These are phyloP conservation scores for Elsinoe arachidis DNA, from an alignment of 2,329 filamentous ascomycete species.

Conservation along the genomic window DNA sequence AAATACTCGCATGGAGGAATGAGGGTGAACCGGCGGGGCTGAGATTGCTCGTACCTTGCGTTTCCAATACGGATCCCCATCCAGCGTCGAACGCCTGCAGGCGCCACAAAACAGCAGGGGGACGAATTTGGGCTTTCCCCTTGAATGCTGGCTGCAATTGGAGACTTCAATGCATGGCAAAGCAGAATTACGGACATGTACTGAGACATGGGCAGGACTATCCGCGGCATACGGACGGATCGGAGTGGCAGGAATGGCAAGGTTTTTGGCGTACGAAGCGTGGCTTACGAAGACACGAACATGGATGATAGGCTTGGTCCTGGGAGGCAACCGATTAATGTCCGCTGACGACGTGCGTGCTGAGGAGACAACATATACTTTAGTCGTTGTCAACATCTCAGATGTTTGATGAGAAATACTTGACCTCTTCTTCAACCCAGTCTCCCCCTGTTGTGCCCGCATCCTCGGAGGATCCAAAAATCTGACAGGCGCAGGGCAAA, in stretches of 20 bases:
- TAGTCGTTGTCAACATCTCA: no score
- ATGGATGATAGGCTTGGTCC: not conserved
- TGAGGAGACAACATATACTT: not conserved
- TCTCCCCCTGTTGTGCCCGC: not conserved
- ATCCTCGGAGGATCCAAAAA: not conserved
- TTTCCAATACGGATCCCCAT: not conserved
- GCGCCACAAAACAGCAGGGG: not conserved
- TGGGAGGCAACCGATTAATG: not conserved
- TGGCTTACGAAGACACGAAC: slow-evolving; percentile 9
- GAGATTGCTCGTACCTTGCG: no score
- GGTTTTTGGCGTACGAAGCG: not conserved
- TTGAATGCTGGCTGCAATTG: no score
- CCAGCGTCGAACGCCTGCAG: not conserved
- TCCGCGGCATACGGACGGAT: not conserved
- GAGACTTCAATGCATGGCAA: no score
- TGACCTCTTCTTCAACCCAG: not conserved
- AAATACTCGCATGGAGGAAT: slow-evolving; percentile 16
- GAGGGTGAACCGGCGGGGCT: not conserved
- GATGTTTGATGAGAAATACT: no score
- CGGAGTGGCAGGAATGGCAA: not conserved
- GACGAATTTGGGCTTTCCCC: not conserved
- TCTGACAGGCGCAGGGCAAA: not conserved
- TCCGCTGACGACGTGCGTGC: not conserved
- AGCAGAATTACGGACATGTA: not conserved
- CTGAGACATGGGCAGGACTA: not conserved